Evolutionary conservation across 345 rosid genomes (phyloP), one percentile per base, ranked within the genome.

Genomic region (Moricandia moricandioides): DNA sequence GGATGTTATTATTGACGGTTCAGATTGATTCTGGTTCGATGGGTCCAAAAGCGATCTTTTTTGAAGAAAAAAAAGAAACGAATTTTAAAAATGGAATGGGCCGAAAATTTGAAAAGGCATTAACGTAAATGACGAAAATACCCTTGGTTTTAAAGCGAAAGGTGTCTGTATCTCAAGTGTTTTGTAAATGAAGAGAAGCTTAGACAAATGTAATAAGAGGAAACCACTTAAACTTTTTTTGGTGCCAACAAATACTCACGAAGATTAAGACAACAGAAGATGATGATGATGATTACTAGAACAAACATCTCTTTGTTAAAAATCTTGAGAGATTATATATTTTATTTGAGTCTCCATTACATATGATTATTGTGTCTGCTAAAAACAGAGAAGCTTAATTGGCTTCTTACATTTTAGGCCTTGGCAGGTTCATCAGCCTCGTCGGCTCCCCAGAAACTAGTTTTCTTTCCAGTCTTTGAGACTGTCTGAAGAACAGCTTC

Each of bases 401-500:
- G 47, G 7, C n/a, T 11, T 67, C 4, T 24, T 21, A 8, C 27
- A 34, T 61, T 49, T 68, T 39, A 70, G 18, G 85, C 56, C 72
- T 82, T 78, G 52, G 80, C 66, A 27, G 82, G 65, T 31, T 82
- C 24, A 21, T 86, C 82, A 67, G 81, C 84, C 67, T 83, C 88
- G 7, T 74, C 86, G 10, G 77, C 86, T 51, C 83, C 93, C 96
- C 98, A 93, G 76, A 91, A 93, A 45, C 85, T 31, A 7, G 98
- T 93, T 74, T 82, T 85, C 89, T 93, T 91, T 61, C 91, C 90
- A 0, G 92, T 89, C 85, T 93, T 93, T 2, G 97, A 83, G 31
- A 93, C 98, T 0, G 86, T 84, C 86, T 91, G 86, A 5, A 88
- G 73, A 73, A 89, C 97, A n/a, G 90, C 92, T 47, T 91, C 91